phyloP scores from a whole-genome alignment of 768 basidiomycete genomes.

The Leucocoprinus leucothites region DNA sequence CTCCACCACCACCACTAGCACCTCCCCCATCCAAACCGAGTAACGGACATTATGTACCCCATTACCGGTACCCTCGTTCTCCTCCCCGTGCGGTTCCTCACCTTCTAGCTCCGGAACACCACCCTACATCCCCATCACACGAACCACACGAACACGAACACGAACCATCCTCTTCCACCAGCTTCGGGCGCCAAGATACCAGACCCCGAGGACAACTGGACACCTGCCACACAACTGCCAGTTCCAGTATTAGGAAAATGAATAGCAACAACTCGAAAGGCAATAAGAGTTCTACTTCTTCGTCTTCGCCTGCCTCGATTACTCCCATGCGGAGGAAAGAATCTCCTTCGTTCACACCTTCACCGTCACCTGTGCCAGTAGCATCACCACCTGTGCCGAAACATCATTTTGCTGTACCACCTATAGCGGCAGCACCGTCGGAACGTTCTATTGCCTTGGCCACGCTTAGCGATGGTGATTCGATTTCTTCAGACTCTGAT shows the following conservation, averaged over 20 bases:
- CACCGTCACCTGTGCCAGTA: slow-evolving; percentile 3
- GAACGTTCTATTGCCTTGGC: not conserved
- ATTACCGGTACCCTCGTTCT: slow-evolving; percentile 3
- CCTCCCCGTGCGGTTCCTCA: not conserved
- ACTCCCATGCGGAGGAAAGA: not conserved
- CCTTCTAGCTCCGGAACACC: not conserved
- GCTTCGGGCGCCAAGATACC: not conserved
- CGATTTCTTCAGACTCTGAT: not conserved
- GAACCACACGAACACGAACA: not conserved
- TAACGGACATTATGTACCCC: slow-evolving; percentile 1
- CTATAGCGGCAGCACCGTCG: not conserved
- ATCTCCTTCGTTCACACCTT: not conserved
- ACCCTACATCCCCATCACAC: not conserved
- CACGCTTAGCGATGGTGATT: not conserved
- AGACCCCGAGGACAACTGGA: not conserved
- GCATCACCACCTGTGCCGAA: slow-evolving; percentile 1
- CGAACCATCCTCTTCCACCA: too few relatives aligned
- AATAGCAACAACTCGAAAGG: not conserved
- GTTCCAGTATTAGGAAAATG: not conserved
- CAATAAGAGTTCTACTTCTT: too few relatives aligned
- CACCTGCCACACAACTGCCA: not conserved
- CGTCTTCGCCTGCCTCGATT: not conserved
- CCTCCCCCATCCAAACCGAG: not conserved
- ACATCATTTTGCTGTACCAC: not conserved
- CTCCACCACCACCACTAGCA: not conserved